Percentiles rank a stretch among this genome's conserved stretches.
Evolutionary conservation across 106 monocot genomes (phyloP).

Genomic region (Posidonia australis): DNA sequence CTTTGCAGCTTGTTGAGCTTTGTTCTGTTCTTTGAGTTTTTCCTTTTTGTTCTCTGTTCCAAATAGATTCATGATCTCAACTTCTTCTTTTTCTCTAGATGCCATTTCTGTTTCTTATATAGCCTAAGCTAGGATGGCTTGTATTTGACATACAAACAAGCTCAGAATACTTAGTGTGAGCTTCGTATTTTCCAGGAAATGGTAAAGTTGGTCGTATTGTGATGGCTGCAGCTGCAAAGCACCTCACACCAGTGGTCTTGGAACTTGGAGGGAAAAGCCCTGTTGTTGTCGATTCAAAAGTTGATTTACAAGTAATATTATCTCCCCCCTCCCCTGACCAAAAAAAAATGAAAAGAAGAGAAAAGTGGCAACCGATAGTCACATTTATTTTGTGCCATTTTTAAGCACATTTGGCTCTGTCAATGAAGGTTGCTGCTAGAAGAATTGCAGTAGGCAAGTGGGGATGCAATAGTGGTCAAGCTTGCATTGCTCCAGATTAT

Average conservation of each 20-base stretch:
- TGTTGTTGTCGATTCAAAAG: constrained; percentile 29
- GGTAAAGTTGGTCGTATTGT: constrained; percentile 24
- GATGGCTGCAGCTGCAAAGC: constrained; percentile 35
- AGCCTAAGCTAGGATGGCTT: no score
- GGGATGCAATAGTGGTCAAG: constrained; percentile 38
- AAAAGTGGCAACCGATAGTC: no score
- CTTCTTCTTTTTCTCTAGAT: no score
- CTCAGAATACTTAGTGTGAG: neutral
- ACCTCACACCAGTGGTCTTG: constrained; percentile 37
- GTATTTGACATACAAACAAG: neutral
- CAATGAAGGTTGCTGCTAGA: constrained; percentile 12
- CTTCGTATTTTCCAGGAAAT: constrained; percentile 17
- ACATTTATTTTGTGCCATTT: neutral
- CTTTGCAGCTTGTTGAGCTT: no score
- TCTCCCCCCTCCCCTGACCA: neutral
- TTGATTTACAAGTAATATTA: constrained; percentile 19
- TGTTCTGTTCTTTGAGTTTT: no score
- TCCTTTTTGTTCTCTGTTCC: no score
- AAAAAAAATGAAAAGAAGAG: neutral
- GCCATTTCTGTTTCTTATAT: no score
- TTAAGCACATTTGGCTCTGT: neutral
- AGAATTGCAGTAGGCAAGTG: constrained; percentile 30
- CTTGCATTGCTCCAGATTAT: constrained; percentile 35
- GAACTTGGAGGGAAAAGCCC: constrained; percentile 43
- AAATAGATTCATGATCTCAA: no score